Evolutionary conservation across 345 rosid genomes (phyloP).

Genomic region (Turnera subulata): DNA sequence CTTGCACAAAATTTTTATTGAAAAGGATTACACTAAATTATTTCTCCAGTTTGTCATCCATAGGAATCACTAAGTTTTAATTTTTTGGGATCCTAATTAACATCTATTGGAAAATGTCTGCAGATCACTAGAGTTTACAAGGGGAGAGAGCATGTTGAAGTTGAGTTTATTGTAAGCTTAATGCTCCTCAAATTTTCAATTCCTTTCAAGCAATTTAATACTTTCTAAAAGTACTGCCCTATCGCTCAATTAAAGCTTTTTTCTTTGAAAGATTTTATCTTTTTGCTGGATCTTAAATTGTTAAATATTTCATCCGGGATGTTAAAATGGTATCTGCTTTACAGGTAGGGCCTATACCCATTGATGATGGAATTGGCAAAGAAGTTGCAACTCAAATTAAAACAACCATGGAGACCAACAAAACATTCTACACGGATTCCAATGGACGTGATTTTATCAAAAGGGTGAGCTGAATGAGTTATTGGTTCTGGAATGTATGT

Average conservation of each 20-base stretch:
- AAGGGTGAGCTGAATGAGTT: conserved; percentile 39
- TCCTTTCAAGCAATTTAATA: neutral
- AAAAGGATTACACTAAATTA: too few relatives aligned
- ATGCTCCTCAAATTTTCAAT: conserved; percentile 8
- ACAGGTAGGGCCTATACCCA: conserved; percentile 72
- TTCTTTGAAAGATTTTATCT: neutral
- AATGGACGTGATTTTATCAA: conserved; percentile 81
- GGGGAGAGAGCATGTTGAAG: conserved; percentile 88
- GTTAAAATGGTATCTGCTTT: too few relatives aligned
- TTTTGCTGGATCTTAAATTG: neutral
- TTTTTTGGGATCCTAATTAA: too few relatives aligned
- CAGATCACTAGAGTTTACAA: conserved; percentile 82
- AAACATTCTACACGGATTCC: conserved; percentile 76
- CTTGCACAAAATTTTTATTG: too few relatives aligned
- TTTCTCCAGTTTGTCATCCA: too few relatives aligned
- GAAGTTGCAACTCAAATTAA: conserved; percentile 67
- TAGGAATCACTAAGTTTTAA: too few relatives aligned
- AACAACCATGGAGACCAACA: conserved; percentile 48
- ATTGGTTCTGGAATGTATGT: neutral
- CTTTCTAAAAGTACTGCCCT: neutral
- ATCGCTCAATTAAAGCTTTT: neutral
- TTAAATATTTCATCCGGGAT: neutral
- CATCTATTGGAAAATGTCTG: conserved; percentile 12
- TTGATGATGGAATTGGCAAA: conserved; percentile 67
- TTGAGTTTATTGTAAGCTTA: conserved; percentile 79